Evolutionary conservation across 257 asterid genomes (phyloP).

Genomic region (Prunella vulgaris): DNA sequence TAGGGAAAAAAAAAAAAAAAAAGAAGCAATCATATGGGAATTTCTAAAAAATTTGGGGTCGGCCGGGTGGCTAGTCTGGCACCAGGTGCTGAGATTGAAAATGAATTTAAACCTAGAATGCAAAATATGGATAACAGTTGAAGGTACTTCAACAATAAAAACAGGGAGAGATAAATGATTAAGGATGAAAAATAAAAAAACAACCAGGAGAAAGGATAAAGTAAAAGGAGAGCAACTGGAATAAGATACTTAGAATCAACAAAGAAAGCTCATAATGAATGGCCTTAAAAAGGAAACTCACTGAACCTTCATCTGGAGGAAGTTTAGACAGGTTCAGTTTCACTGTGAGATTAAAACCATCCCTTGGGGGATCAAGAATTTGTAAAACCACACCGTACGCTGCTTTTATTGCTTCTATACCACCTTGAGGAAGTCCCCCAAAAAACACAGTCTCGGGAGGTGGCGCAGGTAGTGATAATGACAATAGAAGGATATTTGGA

Average conservation of each 20-base stretch:
- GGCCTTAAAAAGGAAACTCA: constrained; percentile 63
- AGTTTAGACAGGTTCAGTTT: constrained; percentile 89
- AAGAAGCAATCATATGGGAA: not conserved
- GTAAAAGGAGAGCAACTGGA: constrained; percentile 7
- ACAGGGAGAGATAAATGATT: constrained; percentile 1
- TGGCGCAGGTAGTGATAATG: constrained; percentile 78
- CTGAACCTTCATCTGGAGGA: constrained; percentile 94
- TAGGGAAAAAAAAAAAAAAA: not conserved
- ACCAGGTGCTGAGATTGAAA: not conserved
- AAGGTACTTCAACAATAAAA: constrained; percentile 13
- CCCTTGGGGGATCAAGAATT: constrained; percentile 97
- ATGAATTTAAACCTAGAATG: not conserved
- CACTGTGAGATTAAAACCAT: constrained; percentile 90
- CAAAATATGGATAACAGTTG: not conserved
- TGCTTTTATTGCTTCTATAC: constrained; percentile 87
- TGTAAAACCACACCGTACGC: constrained; percentile 79
- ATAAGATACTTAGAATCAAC: constrained; percentile 28
- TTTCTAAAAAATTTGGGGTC: not conserved
- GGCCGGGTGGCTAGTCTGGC: not conserved
- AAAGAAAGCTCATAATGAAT: constrained; percentile 47
- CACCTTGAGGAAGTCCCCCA: constrained; percentile 90
- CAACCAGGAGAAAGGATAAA: not conserved
- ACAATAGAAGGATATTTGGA: constrained; percentile 66
- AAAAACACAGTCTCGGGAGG: constrained; percentile 81
- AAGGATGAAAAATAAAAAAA: constrained; percentile 5